Percentiles rank a stretch among this genome's conserved stretches.
Conservation (phyloP, 2,329 filamentous ascomycete species). For the Fusarium brachygibbosum region DNA sequence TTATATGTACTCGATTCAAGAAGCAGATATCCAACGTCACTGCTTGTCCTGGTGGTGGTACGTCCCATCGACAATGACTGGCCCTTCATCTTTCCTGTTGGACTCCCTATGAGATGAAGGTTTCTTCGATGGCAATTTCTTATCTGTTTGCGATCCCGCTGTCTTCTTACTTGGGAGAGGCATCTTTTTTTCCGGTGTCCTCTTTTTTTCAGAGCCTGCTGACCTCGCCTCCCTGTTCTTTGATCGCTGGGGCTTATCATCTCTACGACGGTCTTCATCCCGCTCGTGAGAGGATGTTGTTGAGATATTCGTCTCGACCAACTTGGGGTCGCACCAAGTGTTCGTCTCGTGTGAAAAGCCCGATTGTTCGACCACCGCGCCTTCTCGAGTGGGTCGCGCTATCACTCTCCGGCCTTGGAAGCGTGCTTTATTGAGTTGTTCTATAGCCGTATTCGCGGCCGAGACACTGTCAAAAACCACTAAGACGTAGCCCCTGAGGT, state of each 20-base stretch:
- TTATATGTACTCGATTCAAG: background rate
- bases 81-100: conserved; percentile 21
- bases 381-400: conserved; percentile 43
- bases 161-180: conserved; percentile 30
- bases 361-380: conserved; percentile 24
- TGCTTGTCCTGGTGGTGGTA: conserved; percentile 24
- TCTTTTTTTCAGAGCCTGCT: conserved; percentile 26
- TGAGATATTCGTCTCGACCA: conserved; percentile 8
- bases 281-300: conserved; percentile 25
- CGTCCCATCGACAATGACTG: conserved; percentile 43
- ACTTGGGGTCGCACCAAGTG: background rate
- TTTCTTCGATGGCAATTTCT: conserved; percentile 27
- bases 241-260: conserved; percentile 23
- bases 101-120: conserved; percentile 17
- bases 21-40: background rate
- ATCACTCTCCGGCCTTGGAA: conserved; percentile 47
- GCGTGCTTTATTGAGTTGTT: conserved; percentile 46
- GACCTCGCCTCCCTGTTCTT: conserved; percentile 37
- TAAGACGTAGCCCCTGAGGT: conserved; percentile 48
- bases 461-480: conserved; percentile 42
- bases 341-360: conserved; percentile 1
- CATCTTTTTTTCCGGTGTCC: conserved; percentile 14
- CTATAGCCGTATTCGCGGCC: conserved; percentile 44
- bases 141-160: conserved; percentile 22
- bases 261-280: background rate